Conservation (phyloP, 164 flowering plant genomes). For the Piper longum region DNA sequence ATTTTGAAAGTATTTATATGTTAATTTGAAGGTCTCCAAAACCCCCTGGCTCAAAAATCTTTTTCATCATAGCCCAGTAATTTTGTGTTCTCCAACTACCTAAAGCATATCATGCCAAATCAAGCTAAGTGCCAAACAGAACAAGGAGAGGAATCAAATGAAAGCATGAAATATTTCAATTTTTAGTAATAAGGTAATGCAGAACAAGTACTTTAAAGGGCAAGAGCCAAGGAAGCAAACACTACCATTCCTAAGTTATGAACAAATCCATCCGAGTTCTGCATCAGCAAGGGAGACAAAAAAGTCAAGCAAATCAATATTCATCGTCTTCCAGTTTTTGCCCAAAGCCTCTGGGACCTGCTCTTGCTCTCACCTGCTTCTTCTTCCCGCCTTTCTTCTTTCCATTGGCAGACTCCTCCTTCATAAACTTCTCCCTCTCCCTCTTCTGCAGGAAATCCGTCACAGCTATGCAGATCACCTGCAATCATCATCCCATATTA, state of each 20-base stretch:
- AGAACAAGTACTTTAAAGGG: too few relatives aligned
- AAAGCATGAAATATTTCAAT: too few relatives aligned
- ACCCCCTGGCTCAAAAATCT: too few relatives aligned
- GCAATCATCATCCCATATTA: constrained; percentile 9
- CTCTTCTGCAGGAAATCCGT: constrained; percentile 76
- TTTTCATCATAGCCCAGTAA: too few relatives aligned
- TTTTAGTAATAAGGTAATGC: too few relatives aligned
- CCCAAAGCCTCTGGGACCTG: constrained; percentile 76
- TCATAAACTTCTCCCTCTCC: constrained; percentile 66
- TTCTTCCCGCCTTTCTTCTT: constrained; percentile 38
- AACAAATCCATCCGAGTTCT: not conserved
- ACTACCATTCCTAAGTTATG: not conserved
- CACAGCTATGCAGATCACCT: constrained; percentile 69
- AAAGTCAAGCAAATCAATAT: constrained; percentile 3
- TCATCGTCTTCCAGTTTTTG: constrained; percentile 47
- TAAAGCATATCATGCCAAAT: too few relatives aligned
- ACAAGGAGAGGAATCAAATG: too few relatives aligned
- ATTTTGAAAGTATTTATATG: too few relatives aligned
- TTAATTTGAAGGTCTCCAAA: too few relatives aligned
- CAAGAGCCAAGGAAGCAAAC: too few relatives aligned
- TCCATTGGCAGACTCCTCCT: constrained; percentile 40
- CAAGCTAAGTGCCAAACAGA: too few relatives aligned
- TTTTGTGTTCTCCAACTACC: too few relatives aligned
- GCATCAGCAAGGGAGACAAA: constrained; percentile 1
- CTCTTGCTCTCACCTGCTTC: constrained; percentile 23